These are phyloP conservation scores for Salix brachista DNA, from an alignment of 345 rosid genomes.

Conservation along the genomic window DNA sequence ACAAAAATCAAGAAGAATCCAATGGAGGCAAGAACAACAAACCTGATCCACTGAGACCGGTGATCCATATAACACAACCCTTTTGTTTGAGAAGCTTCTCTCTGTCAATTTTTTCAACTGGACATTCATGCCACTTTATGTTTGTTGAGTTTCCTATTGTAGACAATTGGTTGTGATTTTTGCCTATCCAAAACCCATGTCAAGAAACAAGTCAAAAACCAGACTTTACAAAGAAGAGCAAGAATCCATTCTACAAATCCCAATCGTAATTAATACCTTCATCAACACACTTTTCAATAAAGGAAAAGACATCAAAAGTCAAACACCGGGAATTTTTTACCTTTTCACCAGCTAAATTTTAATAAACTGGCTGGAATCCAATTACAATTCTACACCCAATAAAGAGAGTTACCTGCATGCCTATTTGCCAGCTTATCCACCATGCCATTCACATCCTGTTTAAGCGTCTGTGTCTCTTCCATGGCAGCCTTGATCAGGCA, in stretches of 20 bases:
- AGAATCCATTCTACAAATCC: background rate
- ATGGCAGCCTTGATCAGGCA: constrained; percentile 1
- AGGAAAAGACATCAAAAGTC: background rate
- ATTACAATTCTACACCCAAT: background rate
- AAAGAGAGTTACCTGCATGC: constrained; percentile 16
- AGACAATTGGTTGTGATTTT: constrained; percentile 1
- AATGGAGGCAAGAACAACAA: background rate
- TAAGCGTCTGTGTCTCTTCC: background rate
- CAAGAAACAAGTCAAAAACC: background rate
- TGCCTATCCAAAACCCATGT: constrained; percentile 4
- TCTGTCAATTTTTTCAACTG: constrained; percentile 18
- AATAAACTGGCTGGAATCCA: background rate
- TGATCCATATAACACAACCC: constrained; percentile 32
- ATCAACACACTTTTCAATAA: background rate
- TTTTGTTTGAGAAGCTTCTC: constrained; percentile 22
- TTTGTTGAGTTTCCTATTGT: constrained; percentile 26
- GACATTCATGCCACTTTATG: constrained; percentile 25
- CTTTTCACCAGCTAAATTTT: background rate
- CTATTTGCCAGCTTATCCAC: constrained; percentile 10
- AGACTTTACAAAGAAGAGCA: background rate
- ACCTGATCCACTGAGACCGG: constrained; percentile 34
- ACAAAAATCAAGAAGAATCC: background rate
- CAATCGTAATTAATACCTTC: background rate
- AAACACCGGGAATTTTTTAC: background rate
- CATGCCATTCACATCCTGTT: background rate